Conservation (phyloP, 2,329 filamentous ascomycete species). For the Fusarium sp. region DNA sequence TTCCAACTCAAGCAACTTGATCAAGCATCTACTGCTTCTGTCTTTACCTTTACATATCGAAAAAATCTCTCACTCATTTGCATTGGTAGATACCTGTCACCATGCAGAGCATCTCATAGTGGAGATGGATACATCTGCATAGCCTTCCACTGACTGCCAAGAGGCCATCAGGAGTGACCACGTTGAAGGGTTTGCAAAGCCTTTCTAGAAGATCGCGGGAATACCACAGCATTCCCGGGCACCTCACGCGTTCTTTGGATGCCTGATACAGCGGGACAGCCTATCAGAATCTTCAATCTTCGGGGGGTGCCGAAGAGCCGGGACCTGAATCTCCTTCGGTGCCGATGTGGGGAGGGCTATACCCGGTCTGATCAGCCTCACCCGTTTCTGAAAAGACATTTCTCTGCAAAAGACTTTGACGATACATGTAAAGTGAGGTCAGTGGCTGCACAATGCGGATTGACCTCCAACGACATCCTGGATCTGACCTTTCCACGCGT, state of each 20-base stretch:
- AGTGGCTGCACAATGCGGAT: background rate
- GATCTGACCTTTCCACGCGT: too few species aligned
- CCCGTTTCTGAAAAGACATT: background rate
- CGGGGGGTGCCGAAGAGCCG: slow-evolving; percentile 11
- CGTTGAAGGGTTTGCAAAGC: background rate
- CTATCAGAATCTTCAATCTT: slow-evolving; percentile 9
- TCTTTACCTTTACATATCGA: too few species aligned
- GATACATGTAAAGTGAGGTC: slow-evolving; percentile 17
- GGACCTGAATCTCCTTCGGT: slow-evolving; percentile 35
- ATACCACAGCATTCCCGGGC: slow-evolving; percentile 14
- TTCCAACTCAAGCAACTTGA: too few species aligned
- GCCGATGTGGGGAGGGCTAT: slow-evolving; percentile 28
- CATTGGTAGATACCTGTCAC: too few species aligned
- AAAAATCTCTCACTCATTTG: too few species aligned
- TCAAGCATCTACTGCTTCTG: too few species aligned
- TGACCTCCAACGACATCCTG: too few species aligned
- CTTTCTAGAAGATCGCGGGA: slow-evolving; percentile 41
- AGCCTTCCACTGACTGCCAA: background rate
- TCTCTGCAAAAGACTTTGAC: background rate
- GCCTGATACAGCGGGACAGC: background rate
- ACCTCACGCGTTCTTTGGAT: background rate
- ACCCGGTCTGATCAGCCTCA: background rate
- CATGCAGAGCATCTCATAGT: too few species aligned
- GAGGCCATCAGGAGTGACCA: slow-evolving; percentile 12
- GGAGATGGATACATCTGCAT: too few species aligned